Evolutionary conservation across 257 asterid genomes (phyloP).

Genomic region (Scutellaria galericulata): DNA sequence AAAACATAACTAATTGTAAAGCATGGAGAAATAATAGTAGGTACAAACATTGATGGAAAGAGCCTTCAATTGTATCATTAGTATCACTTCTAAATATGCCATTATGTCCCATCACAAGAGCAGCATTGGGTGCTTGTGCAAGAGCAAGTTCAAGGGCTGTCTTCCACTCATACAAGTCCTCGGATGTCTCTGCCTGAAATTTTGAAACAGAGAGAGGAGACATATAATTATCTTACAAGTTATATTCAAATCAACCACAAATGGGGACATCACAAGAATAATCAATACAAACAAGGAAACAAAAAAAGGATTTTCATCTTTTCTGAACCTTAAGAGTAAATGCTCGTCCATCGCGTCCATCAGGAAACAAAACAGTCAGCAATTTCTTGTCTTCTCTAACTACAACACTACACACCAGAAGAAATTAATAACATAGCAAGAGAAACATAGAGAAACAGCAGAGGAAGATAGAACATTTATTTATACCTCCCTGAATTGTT

Average conservation of each 20-base stretch:
- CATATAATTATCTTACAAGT: conserved; percentile 19
- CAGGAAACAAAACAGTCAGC: conserved; percentile 85
- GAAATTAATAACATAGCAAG: conserved; percentile 34
- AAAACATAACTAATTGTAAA: conserved; percentile 29
- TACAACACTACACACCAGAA: conserved; percentile 71
- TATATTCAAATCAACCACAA: conserved; percentile 12
- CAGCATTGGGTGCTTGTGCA: conserved; percentile 93
- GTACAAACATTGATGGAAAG: conserved; percentile 79
- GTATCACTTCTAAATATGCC: conserved; percentile 82
- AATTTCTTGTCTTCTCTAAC: conserved; percentile 95
- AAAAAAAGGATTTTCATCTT: not conserved
- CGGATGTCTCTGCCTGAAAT: conserved; percentile 84
- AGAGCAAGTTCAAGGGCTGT: conserved; percentile 92
- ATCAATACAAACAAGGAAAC: not conserved
- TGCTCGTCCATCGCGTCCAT: conserved; percentile 97
- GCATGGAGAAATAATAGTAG: conserved; percentile 27
- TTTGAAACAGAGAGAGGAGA: conserved; percentile 33
- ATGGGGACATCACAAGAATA: conserved; percentile 3
- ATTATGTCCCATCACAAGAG: conserved; percentile 94
- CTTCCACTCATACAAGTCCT: conserved; percentile 95
- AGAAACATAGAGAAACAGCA: not conserved
- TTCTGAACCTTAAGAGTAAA: conserved; percentile 84
- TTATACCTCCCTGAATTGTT: conserved; percentile 93
- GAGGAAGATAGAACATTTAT: conserved; percentile 19
- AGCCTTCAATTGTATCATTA: conserved; percentile 69